Evolutionary conservation across 1,139 yeast genomes (phyloP), one percentile per base, ranked within the genome.

Genomic region (Saccharomyces hybrid): DNA sequence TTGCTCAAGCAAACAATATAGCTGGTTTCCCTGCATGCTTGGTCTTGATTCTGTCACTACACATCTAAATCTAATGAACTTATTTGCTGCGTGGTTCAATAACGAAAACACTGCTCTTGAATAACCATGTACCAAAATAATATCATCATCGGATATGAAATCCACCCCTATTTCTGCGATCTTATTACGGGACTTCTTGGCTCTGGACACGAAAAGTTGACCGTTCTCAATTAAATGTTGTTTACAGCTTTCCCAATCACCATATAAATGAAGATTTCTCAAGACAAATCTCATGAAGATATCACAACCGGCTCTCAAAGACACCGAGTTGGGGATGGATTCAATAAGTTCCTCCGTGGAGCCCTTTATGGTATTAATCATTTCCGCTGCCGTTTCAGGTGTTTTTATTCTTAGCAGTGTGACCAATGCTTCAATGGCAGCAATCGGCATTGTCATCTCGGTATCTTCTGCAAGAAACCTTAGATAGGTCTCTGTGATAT

Each of bases 391-490:
- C 0, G 99, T 95, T 3, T 89, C 79, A 2, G 97, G 97, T 68
- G 89, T 89, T 63, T 89, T 86, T 52, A 84, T 81, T 59, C 85
- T 78, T 47, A 95, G 74, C 74, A 93, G 80, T 4, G 95, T 86
- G 29, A 93, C 96, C 53, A 95, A 76, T 21, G 97, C 84, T 72
- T 93, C 98, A 66, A 95, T 95, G 52, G 99, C 99, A 52, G 99
- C 99, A 47, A 95, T 88, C 3, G 99, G 99, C 98, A 91, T 95
- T 11, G 99, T 91, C 84, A 95, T 88, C 54, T 93, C 98, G 26
- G 87, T 78, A 71, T 93, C 97, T 55, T 90, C 96, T 60, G 80
- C 82, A 57, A 93, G 76, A 70, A 88, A 90, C 69, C 81, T 80
- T 59, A 88, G 78, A 69, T 93, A 93, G 0, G 93, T 82, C 62